These are phyloP conservation scores for Furcasterigmium furcatum DNA, from an alignment of 2,329 filamentous ascomycete genomes.

Conservation along the genomic window DNA sequence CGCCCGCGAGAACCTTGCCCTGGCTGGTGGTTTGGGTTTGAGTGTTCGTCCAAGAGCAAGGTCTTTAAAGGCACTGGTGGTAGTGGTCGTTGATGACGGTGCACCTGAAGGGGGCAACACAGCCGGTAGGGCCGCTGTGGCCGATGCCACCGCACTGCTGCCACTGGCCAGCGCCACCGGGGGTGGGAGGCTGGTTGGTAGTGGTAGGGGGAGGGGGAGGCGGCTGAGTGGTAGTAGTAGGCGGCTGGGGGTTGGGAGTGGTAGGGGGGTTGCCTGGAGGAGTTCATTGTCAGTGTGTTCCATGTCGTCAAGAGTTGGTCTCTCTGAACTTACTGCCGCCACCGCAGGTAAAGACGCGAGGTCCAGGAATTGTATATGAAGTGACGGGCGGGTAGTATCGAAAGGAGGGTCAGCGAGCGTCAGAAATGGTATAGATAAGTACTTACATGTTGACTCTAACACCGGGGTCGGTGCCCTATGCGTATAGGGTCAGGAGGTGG, in stretches of 20 bases:
- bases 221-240: constrained; percentile 3
- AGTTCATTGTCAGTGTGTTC: not conserved
- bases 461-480: constrained; percentile 18
- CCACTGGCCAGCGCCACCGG: constrained; percentile 21
- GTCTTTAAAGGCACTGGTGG: constrained; percentile 36
- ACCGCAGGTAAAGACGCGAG: constrained; percentile 18
- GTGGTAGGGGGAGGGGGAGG: constrained; percentile 2
- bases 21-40: not conserved
- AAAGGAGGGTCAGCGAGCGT: no score
- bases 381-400: constrained; percentile 15
- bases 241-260: not conserved
- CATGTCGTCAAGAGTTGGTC: no score
- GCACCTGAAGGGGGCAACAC: constrained; percentile 30
- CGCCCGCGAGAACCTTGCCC: not conserved
- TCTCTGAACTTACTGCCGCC: no score
- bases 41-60: not conserved
- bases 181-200: constrained; percentile 5
- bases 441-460: constrained; percentile 22
- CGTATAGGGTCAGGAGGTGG: not conserved
- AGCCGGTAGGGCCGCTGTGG: constrained; percentile 30
- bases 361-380: constrained; percentile 20
- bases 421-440: no score
- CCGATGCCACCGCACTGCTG: constrained; percentile 33
- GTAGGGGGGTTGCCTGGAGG: not conserved
- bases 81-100: constrained; percentile 34